phyloP scores from a whole-genome alignment of 805 yeast genomes.

The Komagataella pseudopastoris region DNA sequence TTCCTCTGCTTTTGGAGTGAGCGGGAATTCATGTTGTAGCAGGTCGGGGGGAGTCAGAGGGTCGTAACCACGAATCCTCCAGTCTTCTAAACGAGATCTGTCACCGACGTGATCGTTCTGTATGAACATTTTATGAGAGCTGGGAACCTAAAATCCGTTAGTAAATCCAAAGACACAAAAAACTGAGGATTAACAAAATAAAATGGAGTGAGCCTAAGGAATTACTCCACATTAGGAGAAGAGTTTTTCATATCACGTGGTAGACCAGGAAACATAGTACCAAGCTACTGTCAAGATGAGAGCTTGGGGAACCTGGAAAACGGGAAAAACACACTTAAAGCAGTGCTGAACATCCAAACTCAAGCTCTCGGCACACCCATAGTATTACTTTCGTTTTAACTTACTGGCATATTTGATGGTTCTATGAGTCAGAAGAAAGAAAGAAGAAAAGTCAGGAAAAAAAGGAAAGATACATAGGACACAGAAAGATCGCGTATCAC shows the following conservation, averaged over 20 bases:
- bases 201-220: background rate
- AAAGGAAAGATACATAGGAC: background rate
- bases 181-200: background rate
- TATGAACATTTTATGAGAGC: constrained; percentile 52
- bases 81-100: constrained; percentile 61
- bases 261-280: background rate
- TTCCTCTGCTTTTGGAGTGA: constrained; percentile 35
- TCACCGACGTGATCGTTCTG: constrained; percentile 79
- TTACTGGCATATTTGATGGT: background rate
- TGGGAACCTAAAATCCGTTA: constrained; percentile 3
- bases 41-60: constrained; percentile 91
- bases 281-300: background rate
- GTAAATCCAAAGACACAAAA: background rate
- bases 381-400: background rate
- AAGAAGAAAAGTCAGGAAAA: background rate
- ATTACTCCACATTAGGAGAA: background rate
- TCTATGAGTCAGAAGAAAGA: background rate
- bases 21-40: constrained; percentile 74
- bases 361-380: background rate
- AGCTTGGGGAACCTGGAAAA: background rate
- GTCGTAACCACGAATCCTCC: constrained; percentile 73
- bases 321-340: background rate
- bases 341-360: background rate
- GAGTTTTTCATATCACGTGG: background rate
- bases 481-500: background rate